Conservation (phyloP, 805 yeast genomes). For the Metschnikowia proteae region DNA sequence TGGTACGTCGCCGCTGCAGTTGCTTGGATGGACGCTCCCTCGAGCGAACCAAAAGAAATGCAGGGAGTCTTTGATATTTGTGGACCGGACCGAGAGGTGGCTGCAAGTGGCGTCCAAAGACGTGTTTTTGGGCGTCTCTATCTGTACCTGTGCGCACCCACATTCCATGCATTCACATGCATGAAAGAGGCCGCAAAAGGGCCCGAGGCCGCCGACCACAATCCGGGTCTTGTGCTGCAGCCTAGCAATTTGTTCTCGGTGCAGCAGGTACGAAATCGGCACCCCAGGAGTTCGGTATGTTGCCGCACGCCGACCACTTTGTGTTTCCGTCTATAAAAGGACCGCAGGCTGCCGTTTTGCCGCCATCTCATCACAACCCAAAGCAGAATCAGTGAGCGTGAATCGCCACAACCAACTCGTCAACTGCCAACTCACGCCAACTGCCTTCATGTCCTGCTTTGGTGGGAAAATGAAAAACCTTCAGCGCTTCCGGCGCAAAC, state of each 20-base stretch:
- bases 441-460: background rate
- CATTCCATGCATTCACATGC: background rate
- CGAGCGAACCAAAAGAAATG: no score
- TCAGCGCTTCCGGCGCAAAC: background rate
- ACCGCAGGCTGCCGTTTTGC: background rate
- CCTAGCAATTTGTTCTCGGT: background rate
- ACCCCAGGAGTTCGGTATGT: background rate
- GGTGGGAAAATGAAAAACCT: background rate
- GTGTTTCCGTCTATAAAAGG: background rate
- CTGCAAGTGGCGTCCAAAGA: no score
- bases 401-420: background rate
- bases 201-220: background rate
- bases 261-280: background rate
- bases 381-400: background rate
- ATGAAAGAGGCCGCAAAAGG: background rate
- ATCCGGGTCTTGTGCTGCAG: background rate
- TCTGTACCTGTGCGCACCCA: background rate
- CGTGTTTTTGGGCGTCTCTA: background rate
- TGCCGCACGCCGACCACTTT: slow-evolving; percentile 3
- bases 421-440: background rate
- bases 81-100: no score
- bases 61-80: no score
- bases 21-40: no score
- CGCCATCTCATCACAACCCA: background rate
- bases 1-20: no score